Conservation (phyloP, 2,329 filamentous ascomycete species). For the Metarhizium robertsii region DNA sequence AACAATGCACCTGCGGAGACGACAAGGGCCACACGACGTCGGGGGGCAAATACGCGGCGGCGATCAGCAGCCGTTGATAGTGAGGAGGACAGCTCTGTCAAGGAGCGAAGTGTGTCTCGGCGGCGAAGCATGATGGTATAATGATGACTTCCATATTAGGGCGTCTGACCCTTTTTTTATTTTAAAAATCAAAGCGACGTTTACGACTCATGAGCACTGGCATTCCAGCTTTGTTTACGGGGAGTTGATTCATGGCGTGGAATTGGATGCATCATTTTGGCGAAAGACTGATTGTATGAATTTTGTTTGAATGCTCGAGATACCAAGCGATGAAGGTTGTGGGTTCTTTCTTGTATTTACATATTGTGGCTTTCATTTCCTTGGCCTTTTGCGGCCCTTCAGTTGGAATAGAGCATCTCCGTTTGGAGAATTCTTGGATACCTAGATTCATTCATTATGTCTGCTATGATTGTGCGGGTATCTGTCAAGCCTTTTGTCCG, state of each 20-base stretch:
- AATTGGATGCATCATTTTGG: constrained; percentile 14
- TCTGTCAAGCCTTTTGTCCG: constrained; percentile 1
- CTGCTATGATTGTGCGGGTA: constrained; percentile 13
- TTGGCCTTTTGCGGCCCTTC: constrained; percentile 3
- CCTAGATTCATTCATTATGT: constrained; percentile 1
- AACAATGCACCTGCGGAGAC: constrained; percentile 18
- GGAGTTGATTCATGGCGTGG: background rate
- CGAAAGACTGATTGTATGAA: constrained; percentile 14
- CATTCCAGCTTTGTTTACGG: background rate
- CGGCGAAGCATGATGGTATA: constrained; percentile 53
- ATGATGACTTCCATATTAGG: constrained; percentile 32
- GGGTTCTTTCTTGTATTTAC: constrained; percentile 22
- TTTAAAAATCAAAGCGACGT: constrained; percentile 2
- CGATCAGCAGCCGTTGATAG: constrained; percentile 28
- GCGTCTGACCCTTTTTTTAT: background rate
- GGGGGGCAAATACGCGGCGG: constrained; percentile 25
- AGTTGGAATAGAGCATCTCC: constrained; percentile 8
- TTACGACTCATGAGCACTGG: constrained; percentile 3
- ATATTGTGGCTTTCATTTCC: constrained; percentile 12
- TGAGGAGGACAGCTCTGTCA: constrained; percentile 21
- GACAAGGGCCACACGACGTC: constrained; percentile 20
- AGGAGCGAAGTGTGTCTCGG: constrained; percentile 28
- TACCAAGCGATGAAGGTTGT: constrained; percentile 26
- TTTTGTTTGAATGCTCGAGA: constrained; percentile 19
- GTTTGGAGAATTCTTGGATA: constrained; percentile 12